Evolutionary conservation across 331 rosid species (phyloP), one percentile per base, ranked within the genome.

Genomic region (Rosa hybrid): DNA sequence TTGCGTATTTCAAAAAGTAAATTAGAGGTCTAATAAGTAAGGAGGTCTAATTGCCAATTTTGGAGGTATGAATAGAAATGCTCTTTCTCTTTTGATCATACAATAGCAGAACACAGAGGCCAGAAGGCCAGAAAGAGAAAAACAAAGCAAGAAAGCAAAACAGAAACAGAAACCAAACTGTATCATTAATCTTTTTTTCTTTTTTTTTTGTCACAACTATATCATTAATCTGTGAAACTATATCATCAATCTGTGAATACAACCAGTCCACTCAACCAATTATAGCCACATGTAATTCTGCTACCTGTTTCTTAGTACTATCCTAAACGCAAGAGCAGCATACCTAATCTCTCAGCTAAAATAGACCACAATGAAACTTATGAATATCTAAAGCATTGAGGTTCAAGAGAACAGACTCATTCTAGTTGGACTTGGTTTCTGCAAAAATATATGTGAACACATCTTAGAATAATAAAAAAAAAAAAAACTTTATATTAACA

Each of bases 231-330:
- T 34, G 39, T 34, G 39, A 34, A 68, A 18, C 14, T 18, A 5
- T 41, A 41, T 39, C 16, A 68, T 39, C 20, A 68, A 14, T 64
- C 41, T 30, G 45, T 30, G 70, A 4, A 23, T 4, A 17, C 5
- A 60, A 64, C 11, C 70, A 14, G 70, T 64, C n/a, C 70, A 64
- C 34, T 64, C 70, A 30, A 64, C 39, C 45, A 18, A 62, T 62
- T 9, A 64, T 13, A 64, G 11, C 27, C 45, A 8, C n/a, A 7
- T 7, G 30, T 8, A 38, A 16, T 13, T 34, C 70, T 34, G n/a
- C 70, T 2, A 21, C 14, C 16, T 13, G 20, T 30, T 56, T 64
- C 70, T 64, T 27, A 25, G 59, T 71, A 48, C n/a, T 25, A 71
- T 71, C 75, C 20, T 27, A 48, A 25, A 44, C 3, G n/a, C 63